These are phyloP conservation scores for Fragilaria radians DNA, from an alignment of 108 stramenopile species.

Conservation along the genomic window DNA sequence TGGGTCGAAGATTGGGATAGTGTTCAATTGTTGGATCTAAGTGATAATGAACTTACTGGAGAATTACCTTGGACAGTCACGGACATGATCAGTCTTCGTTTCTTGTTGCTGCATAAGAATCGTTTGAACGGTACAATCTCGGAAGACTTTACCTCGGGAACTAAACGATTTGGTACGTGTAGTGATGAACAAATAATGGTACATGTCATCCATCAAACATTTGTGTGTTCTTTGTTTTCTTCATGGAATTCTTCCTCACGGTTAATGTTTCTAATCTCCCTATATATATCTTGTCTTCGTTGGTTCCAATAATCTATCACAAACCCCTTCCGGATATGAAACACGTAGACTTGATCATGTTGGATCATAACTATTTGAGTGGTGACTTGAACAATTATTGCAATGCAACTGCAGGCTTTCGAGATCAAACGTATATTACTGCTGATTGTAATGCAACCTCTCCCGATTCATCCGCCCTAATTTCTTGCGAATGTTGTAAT, in stretches of 20 bases:
- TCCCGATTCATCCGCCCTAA: background rate
- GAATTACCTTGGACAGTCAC: constrained; percentile 15
- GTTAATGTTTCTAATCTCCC: background rate
- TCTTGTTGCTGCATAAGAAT: constrained; percentile 34
- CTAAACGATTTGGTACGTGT: background rate
- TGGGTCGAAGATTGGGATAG: constrained; percentile 22
- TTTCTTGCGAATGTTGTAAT: constrained; percentile 19
- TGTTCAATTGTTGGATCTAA: constrained; percentile 17
- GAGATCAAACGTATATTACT: too few species aligned
- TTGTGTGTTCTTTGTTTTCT: too few species aligned
- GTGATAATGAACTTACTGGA: constrained; percentile 14
- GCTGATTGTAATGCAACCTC: background rate
- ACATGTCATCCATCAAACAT: too few species aligned
- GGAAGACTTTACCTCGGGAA: background rate
- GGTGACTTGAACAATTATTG: background rate
- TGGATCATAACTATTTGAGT: background rate
- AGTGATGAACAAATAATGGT: too few species aligned
- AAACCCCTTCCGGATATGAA: background rate
- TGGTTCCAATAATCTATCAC: background rate
- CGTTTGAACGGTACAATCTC: constrained; percentile 9
- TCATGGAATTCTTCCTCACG: too few species aligned
- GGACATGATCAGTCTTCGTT: constrained; percentile 17
- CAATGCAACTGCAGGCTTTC: background rate
- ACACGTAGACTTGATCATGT: background rate
- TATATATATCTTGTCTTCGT: background rate